A percentile compares a stretch with the other conserved stretches of the same genome.
These are phyloP conservation scores for Kuraishia molischiana DNA, from an alignment of 805 yeast genomes.

Conservation along the genomic window DNA sequence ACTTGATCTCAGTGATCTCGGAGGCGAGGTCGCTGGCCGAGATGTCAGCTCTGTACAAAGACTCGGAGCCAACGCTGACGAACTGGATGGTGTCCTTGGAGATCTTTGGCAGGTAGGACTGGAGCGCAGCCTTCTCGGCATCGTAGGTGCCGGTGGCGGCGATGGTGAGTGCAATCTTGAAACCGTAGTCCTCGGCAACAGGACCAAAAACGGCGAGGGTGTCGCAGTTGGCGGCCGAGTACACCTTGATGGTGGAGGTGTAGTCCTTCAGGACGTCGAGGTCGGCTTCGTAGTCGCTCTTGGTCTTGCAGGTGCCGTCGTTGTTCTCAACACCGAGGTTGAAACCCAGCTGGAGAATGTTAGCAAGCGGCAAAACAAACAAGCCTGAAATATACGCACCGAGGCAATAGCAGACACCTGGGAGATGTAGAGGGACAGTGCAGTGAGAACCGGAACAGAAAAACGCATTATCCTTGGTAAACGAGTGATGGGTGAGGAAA, in stretches of 20 bases:
- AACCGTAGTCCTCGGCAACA: conserved; percentile 70
- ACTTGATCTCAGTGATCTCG: conserved; percentile 54
- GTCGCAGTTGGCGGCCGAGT: conserved; percentile 92
- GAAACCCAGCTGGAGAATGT: conserved; percentile 47
- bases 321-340: conserved; percentile 78
- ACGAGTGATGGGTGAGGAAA: not conserved
- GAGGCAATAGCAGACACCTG: conserved; percentile 13
- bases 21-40: conserved; percentile 66
- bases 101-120: conserved; percentile 59
- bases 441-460: conserved; percentile 11
- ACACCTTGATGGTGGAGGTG: conserved; percentile 67
- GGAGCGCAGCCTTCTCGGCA: conserved; percentile 67
- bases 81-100: conserved; percentile 62
- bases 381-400: not conserved
- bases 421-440: conserved; percentile 11
- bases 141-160: conserved; percentile 85
- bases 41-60: conserved; percentile 83
- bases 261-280: conserved; percentile 47
- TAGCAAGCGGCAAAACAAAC: not conserved
- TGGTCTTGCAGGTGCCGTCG: conserved; percentile 66
- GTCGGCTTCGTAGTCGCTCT: conserved; percentile 63
- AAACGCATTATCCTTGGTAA: conserved; percentile 21
- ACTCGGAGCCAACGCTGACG: conserved; percentile 91
- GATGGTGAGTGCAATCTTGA: conserved; percentile 72
- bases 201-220: conserved; percentile 80